Evolutionary conservation across 768 basidiomycete species (phyloP), one percentile per base, ranked within the genome.

Genomic region (Fistulinella prunicolor): DNA sequence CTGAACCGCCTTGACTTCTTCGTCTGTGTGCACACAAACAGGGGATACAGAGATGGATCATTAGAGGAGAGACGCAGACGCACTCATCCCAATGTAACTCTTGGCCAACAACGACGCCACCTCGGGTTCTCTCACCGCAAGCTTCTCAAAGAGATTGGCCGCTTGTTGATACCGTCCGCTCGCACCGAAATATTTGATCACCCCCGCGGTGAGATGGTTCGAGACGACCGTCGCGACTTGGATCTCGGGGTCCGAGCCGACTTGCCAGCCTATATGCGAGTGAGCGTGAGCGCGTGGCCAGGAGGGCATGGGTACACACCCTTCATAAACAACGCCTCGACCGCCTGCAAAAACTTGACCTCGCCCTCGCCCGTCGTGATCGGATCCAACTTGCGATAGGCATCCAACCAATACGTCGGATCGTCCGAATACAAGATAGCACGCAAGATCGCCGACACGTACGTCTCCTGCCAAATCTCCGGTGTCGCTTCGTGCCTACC

Each of bases 161-260:
- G 89, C 90, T 35, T 80, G 86, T 45, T 93, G 86, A 58, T 78
- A 90, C 46, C 95, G 77, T 44, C 86, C 94, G 44, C 89, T 85
- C 60, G 94, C 90, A 3, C 94, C 90, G 59, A 99, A 98, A 68
- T 98, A 97, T 64, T 98, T 98, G 75, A 97, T 80, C 56, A 98
- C 80, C 0, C 89, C 95, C 10, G 93, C 86, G 0, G 93, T 94
- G 20, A 99, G 78, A 64, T 98, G 96, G 64, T 99, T 99, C 20
- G 94, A 94, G 5, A 96, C 92, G 23, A 93, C 77, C 3, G 94
- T 95, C 1, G 96, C 96, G 13, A 99, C 95, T 64, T 99, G 96
- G 20, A 98, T 95, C 68, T 99, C 96, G 0, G 96, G 96, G 55
- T 98, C 96, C 0, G 94, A 96, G 3, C 95, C 96, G 8, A 98